These are phyloP conservation scores for Bigelowiella natans DNA, from an alignment of 78 protist species.

Conservation along the genomic window DNA sequence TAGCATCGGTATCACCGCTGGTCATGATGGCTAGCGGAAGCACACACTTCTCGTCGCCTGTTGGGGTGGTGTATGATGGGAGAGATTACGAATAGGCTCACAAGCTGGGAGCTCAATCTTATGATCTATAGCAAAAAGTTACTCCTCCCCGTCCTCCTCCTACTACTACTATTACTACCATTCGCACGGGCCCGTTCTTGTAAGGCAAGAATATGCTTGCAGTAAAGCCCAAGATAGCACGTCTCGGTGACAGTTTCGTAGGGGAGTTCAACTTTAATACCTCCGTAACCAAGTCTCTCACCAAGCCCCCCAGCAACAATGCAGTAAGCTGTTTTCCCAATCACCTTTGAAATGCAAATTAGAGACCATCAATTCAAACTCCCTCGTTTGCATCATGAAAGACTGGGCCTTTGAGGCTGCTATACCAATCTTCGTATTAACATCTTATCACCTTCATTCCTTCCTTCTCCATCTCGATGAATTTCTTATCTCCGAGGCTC, in stretches of 20 bases:
- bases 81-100: no score
- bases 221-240: constrained; percentile 29
- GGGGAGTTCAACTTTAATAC: constrained; percentile 34
- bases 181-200: constrained; percentile 9
- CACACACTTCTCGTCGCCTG: background rate
- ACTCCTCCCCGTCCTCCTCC: no score
- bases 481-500: background rate
- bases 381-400: no score
- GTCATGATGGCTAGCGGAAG: constrained; percentile 48
- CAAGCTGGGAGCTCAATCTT: no score
- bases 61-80: no score
- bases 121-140: no score
- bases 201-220: constrained; percentile 23
- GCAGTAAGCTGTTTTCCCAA: background rate
- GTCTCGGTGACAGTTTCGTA: background rate
- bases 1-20: constrained; percentile 40
- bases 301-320: constrained; percentile 9
- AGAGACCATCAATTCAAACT: background rate
- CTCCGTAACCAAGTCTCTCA: background rate
- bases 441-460: constrained; percentile 1
- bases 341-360: background rate
- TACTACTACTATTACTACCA: background rate
- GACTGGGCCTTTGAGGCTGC: no score
- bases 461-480: background rate
- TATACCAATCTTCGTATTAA: no score